Conservation (phyloP, 2,329 filamentous ascomycete species). For the Penicillium italicum region DNA sequence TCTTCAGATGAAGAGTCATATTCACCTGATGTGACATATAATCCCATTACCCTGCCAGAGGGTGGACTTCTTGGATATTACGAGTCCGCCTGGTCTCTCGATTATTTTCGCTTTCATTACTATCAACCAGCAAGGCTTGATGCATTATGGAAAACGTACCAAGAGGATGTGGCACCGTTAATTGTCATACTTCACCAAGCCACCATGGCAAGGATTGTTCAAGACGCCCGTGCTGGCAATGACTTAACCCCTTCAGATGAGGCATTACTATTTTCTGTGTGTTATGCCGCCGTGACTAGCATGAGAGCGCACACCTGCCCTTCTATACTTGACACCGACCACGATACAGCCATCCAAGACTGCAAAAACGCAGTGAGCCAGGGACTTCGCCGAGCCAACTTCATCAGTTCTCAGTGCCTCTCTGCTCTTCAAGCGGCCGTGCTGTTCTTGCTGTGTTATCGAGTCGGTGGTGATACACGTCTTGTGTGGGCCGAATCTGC, state of each 20-base stretch:
- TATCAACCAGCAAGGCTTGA: not conserved
- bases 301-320: constrained; percentile 10
- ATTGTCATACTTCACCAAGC: constrained; percentile 18
- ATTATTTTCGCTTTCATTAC: not conserved
- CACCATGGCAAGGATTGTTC: constrained; percentile 5
- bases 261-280: constrained; percentile 13
- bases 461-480: constrained; percentile 6
- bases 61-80: not conserved
- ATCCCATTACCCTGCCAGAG: not conserved
- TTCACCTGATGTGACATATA: not conserved
- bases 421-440: constrained; percentile 18
- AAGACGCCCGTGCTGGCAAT: not conserved
- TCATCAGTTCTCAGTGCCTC: constrained; percentile 12
- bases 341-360: constrained; percentile 1
- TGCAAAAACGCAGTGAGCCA: constrained; percentile 9
- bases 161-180: constrained; percentile 21
- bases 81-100: not conserved
- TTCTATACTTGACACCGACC: constrained; percentile 1
- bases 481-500: constrained; percentile 13
- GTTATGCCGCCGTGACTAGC: constrained; percentile 18
- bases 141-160: constrained; percentile 11
- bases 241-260: not conserved
- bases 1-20: not conserved
- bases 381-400: constrained; percentile 12
- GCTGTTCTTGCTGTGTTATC: constrained; percentile 15